These are phyloP conservation scores for Fonsecaea pugnacius DNA, from an alignment of 2,329 filamentous ascomycete species.

Conservation along the genomic window DNA sequence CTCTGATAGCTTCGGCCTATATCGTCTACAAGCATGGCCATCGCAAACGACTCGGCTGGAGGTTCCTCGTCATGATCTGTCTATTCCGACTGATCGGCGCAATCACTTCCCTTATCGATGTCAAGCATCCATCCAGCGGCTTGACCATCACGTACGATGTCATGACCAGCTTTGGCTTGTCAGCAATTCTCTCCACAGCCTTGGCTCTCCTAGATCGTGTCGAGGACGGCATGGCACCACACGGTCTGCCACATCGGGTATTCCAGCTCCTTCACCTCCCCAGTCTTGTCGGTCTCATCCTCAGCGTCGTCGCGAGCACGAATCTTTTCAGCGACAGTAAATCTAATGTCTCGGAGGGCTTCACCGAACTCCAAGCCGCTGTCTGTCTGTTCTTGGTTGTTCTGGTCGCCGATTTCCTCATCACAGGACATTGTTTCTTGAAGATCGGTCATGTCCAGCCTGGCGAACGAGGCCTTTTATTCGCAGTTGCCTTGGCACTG, in stretches of 20 bases:
- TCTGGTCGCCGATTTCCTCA: conserved; percentile 44
- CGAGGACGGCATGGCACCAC: conserved; percentile 35
- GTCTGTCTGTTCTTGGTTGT: conserved; percentile 51
- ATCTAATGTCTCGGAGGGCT: conserved; percentile 40
- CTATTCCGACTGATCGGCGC: conserved; percentile 58
- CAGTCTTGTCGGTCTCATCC: conserved; percentile 42
- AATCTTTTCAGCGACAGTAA: conserved; percentile 40
- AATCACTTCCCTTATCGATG: conserved; percentile 56
- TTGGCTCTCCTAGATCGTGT: conserved; percentile 51
- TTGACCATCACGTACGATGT: conserved; percentile 50
- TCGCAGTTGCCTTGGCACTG: conserved; percentile 49
- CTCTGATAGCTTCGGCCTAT: conserved; percentile 40
- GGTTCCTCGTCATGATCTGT: conserved; percentile 59
- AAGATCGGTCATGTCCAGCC: conserved; percentile 43
- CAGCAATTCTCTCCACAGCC: conserved; percentile 54
- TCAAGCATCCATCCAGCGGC: conserved; percentile 47
- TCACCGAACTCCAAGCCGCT: conserved; percentile 48
- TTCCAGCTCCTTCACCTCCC: conserved; percentile 43
- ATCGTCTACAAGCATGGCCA: conserved; percentile 47
- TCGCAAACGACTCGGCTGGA: conserved; percentile 55
- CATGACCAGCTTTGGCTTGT: conserved; percentile 55
- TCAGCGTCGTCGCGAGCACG: conserved; percentile 54
- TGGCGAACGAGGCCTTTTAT: conserved; percentile 54
- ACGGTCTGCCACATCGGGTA: conserved; percentile 35
- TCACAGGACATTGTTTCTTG: conserved; percentile 38